A percentile compares a stretch with the other conserved stretches of the same genome.
phyloP scores from a whole-genome alignment of 2,329 filamentous ascomycete species.

The Ambrosiella beaveri region DNA sequence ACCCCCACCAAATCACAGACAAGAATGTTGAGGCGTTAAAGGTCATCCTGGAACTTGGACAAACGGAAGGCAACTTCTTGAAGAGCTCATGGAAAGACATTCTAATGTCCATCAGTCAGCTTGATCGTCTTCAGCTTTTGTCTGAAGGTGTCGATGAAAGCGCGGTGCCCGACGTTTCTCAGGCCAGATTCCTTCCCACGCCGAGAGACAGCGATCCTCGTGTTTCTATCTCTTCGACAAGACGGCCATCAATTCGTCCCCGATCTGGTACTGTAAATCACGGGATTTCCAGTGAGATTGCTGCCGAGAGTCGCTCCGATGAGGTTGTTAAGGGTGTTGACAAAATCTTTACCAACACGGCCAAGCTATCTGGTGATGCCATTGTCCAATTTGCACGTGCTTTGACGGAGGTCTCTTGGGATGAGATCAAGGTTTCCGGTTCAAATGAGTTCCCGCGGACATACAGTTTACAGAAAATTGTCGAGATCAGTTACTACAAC shows the following conservation, averaged over 20 bases:
- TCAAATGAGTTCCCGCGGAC: constrained; percentile 90
- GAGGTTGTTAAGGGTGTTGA: constrained; percentile 88
- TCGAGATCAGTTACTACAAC: constrained; percentile 99
- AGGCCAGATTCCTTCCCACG: constrained; percentile 52
- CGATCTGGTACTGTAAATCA: constrained; percentile 27
- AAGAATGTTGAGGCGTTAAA: constrained; percentile 95
- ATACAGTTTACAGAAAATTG: constrained; percentile 93
- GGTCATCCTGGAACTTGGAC: constrained; percentile 75
- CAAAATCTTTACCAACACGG: constrained; percentile 91
- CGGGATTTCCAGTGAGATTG: constrained; percentile 60
- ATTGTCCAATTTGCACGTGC: constrained; percentile 92
- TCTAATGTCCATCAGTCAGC: constrained; percentile 83
- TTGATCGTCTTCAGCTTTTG: constrained; percentile 87
- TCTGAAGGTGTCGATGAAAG: constrained; percentile 89
- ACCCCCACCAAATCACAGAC: constrained; percentile 81
- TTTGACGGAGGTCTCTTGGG: constrained; percentile 92
- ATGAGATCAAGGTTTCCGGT: constrained; percentile 94
- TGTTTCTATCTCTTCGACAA: constrained; percentile 42
- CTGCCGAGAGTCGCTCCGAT: constrained; percentile 78
- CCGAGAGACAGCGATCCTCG: constrained; percentile 42
- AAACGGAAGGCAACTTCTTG: constrained; percentile 79
- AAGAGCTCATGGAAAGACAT: constrained; percentile 91
- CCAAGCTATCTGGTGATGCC: constrained; percentile 78
- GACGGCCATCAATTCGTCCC: constrained; percentile 17
- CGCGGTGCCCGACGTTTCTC: constrained; percentile 77